Conservation (phyloP, 1,139 yeast species). For the Lodderomyces metapsilosis region DNA sequence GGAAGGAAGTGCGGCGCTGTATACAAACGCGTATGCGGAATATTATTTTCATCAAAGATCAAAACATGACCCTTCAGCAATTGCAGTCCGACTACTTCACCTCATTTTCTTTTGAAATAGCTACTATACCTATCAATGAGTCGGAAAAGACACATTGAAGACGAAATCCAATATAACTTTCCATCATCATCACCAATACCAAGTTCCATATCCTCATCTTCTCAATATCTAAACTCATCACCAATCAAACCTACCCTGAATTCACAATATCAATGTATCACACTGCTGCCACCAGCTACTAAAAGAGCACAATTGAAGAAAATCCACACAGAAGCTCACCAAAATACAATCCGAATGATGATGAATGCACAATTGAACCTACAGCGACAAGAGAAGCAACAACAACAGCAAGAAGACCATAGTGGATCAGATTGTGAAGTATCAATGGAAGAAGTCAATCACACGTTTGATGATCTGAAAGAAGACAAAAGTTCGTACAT, state of each 20-base stretch:
- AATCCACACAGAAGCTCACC: constrained; percentile 33
- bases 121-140: too few species aligned
- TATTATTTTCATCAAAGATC: too few species aligned
- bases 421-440: not conserved
- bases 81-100: too few species aligned
- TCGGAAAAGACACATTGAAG: constrained; percentile 1
- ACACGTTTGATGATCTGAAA: not conserved
- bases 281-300: not conserved
- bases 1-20: too few species aligned
- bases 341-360: constrained; percentile 29
- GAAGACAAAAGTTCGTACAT: constrained; percentile 5
- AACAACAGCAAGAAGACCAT: constrained; percentile 13
- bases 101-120: too few species aligned
- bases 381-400: constrained; percentile 13
- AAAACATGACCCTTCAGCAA: too few species aligned
- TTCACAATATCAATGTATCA: too few species aligned
- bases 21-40: too few species aligned
- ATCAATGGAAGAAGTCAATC: not conserved
- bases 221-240: not conserved
- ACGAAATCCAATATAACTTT: not conserved
- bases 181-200: not conserved
- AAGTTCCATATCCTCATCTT: not conserved
- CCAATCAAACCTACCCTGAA: not conserved
- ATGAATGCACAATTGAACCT: constrained; percentile 23
- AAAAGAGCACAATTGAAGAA: constrained; percentile 22